Base-by-base conservation (phyloP, 495 filamentous ascomycete species). In the Tirmania nivea region DNA sequence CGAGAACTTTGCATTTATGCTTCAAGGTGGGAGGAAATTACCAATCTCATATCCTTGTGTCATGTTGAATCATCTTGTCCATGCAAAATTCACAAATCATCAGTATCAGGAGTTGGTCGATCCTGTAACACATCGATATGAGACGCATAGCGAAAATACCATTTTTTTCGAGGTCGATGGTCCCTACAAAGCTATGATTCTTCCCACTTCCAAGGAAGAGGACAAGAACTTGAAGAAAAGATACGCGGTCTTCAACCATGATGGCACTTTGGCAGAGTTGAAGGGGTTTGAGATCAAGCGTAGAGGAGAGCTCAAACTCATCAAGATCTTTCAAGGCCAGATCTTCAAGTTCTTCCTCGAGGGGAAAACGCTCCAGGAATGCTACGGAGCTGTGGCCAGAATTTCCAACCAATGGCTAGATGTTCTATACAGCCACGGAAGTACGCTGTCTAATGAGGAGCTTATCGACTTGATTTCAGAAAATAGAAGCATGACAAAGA, bases 151-250 rank as follows among this genome's bases (percentile, higher is more conserved):
- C 65, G 90, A 99, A 60, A 99, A 99, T 67, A 85, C 88, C 21
- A 99, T 99, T 63, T 96, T 99, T 70, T 99, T 99, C 67, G 90
- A 99, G 67, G 90, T 99, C 31, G 90, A 99, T 62, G 90, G 90
- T 4, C 90, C 90, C 0, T 99, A 99, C 70, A 80, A 75, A 66
- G 90, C 90, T 57, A 99, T 99, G 90, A 82, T 99, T 50, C 67
- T 99, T 47, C 90, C 90, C 25, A 95, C 90, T 3, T 94, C 87
- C 0, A 95, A 97, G 62, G 90, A 99, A 65, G 90, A 95, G 67
- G 86, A 95, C 69, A 96, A 94, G 72, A 99, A 99, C 66, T 72
- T 99, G 75, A 99, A 99, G 71, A 99, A 99, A 67, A 78, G 90
- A 63, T 99, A 99, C 63, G 90, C 90, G 35, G 90, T 99, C 11